These are phyloP conservation scores for Neurospora sp. DNA, from an alignment of 495 filamentous ascomycete species.

Conservation along the genomic window DNA sequence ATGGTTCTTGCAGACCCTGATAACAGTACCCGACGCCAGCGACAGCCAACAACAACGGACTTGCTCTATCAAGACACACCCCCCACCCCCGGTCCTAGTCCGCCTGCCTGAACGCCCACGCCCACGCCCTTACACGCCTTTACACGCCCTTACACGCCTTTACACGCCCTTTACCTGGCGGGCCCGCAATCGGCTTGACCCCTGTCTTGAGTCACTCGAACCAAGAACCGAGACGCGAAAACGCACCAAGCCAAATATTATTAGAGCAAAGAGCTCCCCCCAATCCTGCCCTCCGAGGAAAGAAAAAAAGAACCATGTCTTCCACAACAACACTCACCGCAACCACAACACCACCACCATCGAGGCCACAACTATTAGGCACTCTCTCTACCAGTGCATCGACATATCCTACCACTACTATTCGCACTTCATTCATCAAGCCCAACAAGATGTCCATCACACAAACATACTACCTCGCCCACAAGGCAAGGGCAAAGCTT, in stretches of 20 bases:
- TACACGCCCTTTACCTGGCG: slow-evolving; percentile 1
- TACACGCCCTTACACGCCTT: slow-evolving; percentile 2
- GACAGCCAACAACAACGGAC: background rate
- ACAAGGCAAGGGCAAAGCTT: slow-evolving; percentile 93
- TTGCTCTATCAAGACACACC: slow-evolving; percentile 1
- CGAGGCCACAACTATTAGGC: slow-evolving; percentile 4
- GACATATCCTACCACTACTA: slow-evolving; percentile 3
- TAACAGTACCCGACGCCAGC: background rate
- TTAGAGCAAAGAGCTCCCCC: slow-evolving; percentile 2
- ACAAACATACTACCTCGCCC: slow-evolving; percentile 94
- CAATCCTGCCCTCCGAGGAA: slow-evolving; percentile 6
- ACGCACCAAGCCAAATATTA: slow-evolving; percentile 13
- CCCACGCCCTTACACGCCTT: slow-evolving; percentile 1
- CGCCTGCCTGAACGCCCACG: background rate
- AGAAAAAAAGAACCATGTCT: slow-evolving; percentile 12
- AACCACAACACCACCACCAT: slow-evolving; percentile 7
- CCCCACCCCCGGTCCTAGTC: slow-evolving; percentile 7
- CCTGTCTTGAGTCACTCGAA: slow-evolving; percentile 21
- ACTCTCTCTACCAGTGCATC: background rate
- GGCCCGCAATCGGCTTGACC: slow-evolving; percentile 20
- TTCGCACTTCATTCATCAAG: slow-evolving; percentile 19
- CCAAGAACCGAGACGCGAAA: slow-evolving; percentile 16
- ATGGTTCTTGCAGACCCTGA: background rate
- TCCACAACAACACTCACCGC: slow-evolving; percentile 11
- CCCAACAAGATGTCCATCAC: slow-evolving; percentile 84